phyloP scores from a whole-genome alignment of 2,329 filamentous ascomycete genomes.

The Cytospora piceae region DNA sequence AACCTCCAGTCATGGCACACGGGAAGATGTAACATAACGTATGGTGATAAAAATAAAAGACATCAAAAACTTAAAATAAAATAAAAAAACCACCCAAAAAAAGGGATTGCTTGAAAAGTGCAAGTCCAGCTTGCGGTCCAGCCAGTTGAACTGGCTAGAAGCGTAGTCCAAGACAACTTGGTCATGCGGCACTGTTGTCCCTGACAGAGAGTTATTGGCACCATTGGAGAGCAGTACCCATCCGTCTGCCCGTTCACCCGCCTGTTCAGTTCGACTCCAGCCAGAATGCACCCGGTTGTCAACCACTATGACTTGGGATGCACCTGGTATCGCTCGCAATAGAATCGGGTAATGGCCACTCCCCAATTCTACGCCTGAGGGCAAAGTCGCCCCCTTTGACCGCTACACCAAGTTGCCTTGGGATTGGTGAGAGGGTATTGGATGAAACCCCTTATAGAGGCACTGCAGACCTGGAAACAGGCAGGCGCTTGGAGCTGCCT shows the following conservation, averaged over 20 bases:
- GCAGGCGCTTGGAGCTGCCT: too few species aligned
- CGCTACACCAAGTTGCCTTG: conserved; percentile 21
- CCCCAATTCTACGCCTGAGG: conserved; percentile 17
- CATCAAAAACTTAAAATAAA: not conserved
- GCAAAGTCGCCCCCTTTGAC: conserved; percentile 16
- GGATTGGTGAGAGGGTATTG: not conserved
- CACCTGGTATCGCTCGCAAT: conserved; percentile 18
- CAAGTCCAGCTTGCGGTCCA: conserved; percentile 17
- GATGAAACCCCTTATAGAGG: not conserved
- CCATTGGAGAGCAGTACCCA: conserved; percentile 1
- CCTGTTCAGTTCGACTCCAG: conserved; percentile 9
- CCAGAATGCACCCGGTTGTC: conserved; percentile 1
- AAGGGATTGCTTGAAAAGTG: not conserved
- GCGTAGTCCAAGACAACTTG: not conserved
- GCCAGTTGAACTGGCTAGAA: conserved; percentile 15
- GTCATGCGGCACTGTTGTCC: conserved; percentile 17
- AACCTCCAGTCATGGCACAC: too few species aligned
- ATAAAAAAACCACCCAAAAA: not conserved
- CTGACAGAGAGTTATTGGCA: not conserved
- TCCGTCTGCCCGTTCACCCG: not conserved
- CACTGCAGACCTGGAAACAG: not conserved
- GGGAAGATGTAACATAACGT: too few species aligned
- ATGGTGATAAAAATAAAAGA: too few species aligned
- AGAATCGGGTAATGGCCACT: conserved; percentile 20
- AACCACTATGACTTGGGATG: conserved; percentile 19